phyloP scores from a whole-genome alignment of 345 rosid genomes.

The Microthlaspi erraticum region DNA sequence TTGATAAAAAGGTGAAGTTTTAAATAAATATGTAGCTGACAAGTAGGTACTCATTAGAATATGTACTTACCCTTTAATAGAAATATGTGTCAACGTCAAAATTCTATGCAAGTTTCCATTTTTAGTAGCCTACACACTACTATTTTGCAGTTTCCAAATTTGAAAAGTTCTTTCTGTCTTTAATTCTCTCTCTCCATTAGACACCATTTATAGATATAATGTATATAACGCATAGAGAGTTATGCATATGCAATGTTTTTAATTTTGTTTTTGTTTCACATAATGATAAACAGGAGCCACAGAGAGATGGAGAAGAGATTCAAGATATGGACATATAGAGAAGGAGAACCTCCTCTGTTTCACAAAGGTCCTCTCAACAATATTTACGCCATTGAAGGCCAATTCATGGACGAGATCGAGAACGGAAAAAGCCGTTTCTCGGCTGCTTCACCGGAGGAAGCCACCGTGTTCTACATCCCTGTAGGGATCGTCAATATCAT shows the following conservation, averaged over 20 bases:
- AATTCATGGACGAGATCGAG: constrained; percentile 63
- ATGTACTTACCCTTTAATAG: constrained; percentile 29
- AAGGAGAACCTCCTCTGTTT: constrained; percentile 58
- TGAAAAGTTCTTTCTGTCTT: neutral
- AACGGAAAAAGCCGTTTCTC: constrained; percentile 45
- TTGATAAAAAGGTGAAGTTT: neutral
- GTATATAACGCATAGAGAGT: constrained; percentile 4
- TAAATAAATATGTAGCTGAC: constrained; percentile 32
- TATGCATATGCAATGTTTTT: constrained; percentile 42
- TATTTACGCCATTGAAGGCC: constrained; percentile 60
- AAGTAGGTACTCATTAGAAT: constrained; percentile 30
- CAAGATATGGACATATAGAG: constrained; percentile 59
- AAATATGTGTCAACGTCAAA: constrained; percentile 33
- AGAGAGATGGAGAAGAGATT: constrained; percentile 62
- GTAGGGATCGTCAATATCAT: constrained; percentile 50
- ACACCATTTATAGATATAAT: constrained; percentile 32
- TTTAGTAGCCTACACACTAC: constrained; percentile 17
- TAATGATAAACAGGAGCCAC: constrained; percentile 50
- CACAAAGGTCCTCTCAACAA: constrained; percentile 51
- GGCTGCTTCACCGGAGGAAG: constrained; percentile 56
- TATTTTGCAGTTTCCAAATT: constrained; percentile 9
- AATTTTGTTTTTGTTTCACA: constrained; percentile 14
- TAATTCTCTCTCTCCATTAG: constrained; percentile 22
- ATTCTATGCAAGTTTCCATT: constrained; percentile 28
- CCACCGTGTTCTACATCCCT: constrained; percentile 57